phyloP scores from a whole-genome alignment of 2,329 filamentous ascomycete species.

The Colletotrichum orbiculare region DNA sequence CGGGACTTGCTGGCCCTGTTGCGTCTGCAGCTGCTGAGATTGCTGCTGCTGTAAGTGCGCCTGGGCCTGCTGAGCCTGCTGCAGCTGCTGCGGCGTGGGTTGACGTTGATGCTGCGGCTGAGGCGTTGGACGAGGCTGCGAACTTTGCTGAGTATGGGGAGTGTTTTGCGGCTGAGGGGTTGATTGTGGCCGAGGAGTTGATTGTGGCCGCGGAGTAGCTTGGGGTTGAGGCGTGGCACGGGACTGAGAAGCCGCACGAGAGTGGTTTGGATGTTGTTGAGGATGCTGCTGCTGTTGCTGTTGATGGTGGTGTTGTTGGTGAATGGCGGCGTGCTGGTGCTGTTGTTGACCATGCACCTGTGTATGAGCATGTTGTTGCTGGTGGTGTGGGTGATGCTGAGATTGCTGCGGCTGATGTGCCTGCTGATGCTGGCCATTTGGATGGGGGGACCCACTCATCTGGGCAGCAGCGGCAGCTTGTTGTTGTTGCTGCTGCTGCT shows the following conservation, averaged over 20 bases:
- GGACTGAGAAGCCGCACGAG: slow-evolving; percentile 19
- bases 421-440: slow-evolving; percentile 38
- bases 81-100: slow-evolving; percentile 49
- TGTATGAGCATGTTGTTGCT: slow-evolving; percentile 31
- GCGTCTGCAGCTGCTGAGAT: slow-evolving; percentile 36
- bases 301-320: slow-evolving; percentile 12
- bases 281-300: slow-evolving; percentile 16
- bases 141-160: slow-evolving; percentile 18
- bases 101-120: slow-evolving; percentile 58
- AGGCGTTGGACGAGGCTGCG: slow-evolving; percentile 6
- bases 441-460: not conserved
- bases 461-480: slow-evolving; percentile 45
- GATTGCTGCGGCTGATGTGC: slow-evolving; percentile 32
- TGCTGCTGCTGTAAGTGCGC: slow-evolving; percentile 16
- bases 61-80: slow-evolving; percentile 45
- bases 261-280: slow-evolving; percentile 23
- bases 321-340: slow-evolving; percentile 19
- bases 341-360: slow-evolving; percentile 34
- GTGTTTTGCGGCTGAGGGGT: slow-evolving; percentile 12
- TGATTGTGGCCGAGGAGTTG: slow-evolving; percentile 23
- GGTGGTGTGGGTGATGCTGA: slow-evolving; percentile 31
- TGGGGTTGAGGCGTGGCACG: slow-evolving; percentile 25
- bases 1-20: slow-evolving; percentile 41
- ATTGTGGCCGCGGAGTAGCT: slow-evolving; percentile 26
- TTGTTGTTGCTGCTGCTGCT: slow-evolving; percentile 63